Evolutionary conservation across 2,329 filamentous ascomycete genomes (phyloP), one percentile per base, ranked within the genome.

Genomic region (Nemania diffusa): DNA sequence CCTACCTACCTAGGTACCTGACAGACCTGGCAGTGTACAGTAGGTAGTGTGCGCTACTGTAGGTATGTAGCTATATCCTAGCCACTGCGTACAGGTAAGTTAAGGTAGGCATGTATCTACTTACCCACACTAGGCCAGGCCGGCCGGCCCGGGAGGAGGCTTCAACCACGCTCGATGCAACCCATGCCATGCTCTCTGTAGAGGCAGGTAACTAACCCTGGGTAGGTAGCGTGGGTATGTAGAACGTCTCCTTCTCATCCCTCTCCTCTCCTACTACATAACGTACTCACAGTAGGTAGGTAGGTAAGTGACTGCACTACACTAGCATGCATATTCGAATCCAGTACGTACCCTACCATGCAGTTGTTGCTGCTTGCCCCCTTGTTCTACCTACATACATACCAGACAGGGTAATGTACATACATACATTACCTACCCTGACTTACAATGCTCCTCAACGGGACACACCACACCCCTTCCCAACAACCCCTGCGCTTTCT

Each of bases 261-360:
- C 48, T 61, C 32, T 42, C 15, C n/a, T 26, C 20, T 34, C 53
- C 58, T 62, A 17, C 48, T 24, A 51, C 6, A 8, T 46, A 22
- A 3, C 17, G 42, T 46, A 46, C 17, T 6, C 27, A 27, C 5
- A 3, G 9, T 40, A 17, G n/a, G 40, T 8, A 17, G n/a, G 40
- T 29, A 53, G 15, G 50, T 53, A 15, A 29, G 4, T 29, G 26
- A 32, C 50, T 17, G 2, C 27, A 15, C 17, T 53, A 34, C 27
- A 29, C 32, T 65, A 53, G 46, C 62, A 58, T 58, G 65, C 62
- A 68, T 57, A 57, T 68, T 64, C 61, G 57, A 67, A 60, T 57
- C 65, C 64, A 20, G 20, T 26, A 59, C 48, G 53, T 59, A 52
- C 50, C 27, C 22, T 17, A 50, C 40, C 44, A 46, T 46, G 34